Conservation (phyloP, 352 stramenopile species). For the Thalassiosira oceanica region DNA sequence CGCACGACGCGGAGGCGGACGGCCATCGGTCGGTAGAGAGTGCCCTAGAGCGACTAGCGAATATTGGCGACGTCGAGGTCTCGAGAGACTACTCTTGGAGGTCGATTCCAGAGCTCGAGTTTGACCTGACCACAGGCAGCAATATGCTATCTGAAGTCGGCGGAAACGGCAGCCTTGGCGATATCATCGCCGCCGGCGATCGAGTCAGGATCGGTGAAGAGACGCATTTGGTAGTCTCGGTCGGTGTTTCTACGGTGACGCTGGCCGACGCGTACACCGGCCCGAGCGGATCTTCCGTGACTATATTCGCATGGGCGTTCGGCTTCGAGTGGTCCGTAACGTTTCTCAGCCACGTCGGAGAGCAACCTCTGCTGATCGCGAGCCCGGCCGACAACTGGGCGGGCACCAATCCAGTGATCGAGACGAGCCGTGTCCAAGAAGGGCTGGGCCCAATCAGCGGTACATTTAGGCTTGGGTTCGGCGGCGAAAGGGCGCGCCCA, state of each 20-base stretch:
- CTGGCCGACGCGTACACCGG: slow-evolving; percentile 48
- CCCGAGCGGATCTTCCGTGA: slow-evolving; percentile 43
- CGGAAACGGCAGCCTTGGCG: slow-evolving; percentile 28
- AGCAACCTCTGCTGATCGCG: slow-evolving; percentile 87
- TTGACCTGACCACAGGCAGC: slow-evolving; percentile 39
- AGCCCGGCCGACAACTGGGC: slow-evolving; percentile 88
- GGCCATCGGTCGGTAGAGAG: slow-evolving; percentile 64
- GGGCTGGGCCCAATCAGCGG: slow-evolving; percentile 90
- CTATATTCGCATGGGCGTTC: slow-evolving; percentile 79
- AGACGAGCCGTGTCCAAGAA: slow-evolving; percentile 81
- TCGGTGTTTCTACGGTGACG: slow-evolving; percentile 33
- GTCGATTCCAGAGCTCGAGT: slow-evolving; percentile 44
- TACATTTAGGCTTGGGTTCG: slow-evolving; percentile 84
- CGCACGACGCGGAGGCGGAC: slow-evolving; percentile 83
- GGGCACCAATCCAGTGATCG: slow-evolving; percentile 89
- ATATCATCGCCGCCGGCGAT: slow-evolving; percentile 57
- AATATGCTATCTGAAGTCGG: slow-evolving; percentile 35
- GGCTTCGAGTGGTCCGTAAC: slow-evolving; percentile 82
- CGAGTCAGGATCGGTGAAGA: slow-evolving; percentile 64
- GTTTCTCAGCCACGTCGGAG: slow-evolving; percentile 77
- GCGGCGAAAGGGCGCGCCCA: slow-evolving; percentile 86
- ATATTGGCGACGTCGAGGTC: slow-evolving; percentile 74
- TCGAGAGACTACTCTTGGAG: slow-evolving; percentile 54
- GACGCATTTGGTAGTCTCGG: slow-evolving; percentile 31
- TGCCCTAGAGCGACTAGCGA: slow-evolving; percentile 68